Evolutionary conservation across 805 yeast genomes (phyloP).

Genomic region (Hanseniaspora meyeri): DNA sequence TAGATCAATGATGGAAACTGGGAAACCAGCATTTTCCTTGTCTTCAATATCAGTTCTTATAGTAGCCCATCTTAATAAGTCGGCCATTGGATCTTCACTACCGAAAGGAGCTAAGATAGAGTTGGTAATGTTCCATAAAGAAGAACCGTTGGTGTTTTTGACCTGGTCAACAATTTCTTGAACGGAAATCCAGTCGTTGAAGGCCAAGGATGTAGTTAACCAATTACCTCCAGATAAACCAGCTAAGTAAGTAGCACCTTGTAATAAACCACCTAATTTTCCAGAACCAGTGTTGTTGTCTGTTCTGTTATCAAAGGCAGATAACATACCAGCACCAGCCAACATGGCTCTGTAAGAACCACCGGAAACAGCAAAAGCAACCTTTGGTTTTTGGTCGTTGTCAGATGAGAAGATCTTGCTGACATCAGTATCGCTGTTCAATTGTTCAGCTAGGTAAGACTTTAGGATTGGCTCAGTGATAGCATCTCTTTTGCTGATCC

Average conservation of each 20-base stretch:
- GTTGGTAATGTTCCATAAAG: constrained; percentile 59
- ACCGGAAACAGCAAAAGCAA: constrained; percentile 61
- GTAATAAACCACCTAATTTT: constrained; percentile 57
- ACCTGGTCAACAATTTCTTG: constrained; percentile 39
- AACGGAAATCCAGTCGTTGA: constrained; percentile 63
- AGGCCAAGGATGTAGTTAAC: constrained; percentile 58
- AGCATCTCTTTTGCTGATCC: constrained; percentile 33
- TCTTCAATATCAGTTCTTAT: constrained; percentile 41
- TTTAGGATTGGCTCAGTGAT: constrained; percentile 14
- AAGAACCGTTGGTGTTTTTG: constrained; percentile 21
- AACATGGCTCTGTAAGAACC: constrained; percentile 90
- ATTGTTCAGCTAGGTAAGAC: constrained; percentile 2
- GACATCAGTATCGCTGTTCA: constrained; percentile 17
- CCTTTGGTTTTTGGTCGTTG: constrained; percentile 24
- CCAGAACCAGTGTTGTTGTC: constrained; percentile 41
- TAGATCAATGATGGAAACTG: constrained; percentile 54
- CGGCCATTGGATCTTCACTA: constrained; percentile 37
- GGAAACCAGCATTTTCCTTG: constrained; percentile 52
- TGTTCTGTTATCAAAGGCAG: constrained; percentile 71
- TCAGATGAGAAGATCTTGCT: constrained; percentile 19
- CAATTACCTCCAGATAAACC: constrained; percentile 83
- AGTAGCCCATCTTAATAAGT: constrained; percentile 42
- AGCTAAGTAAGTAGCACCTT: constrained; percentile 55
- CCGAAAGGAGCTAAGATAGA: constrained; percentile 58
- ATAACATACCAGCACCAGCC: constrained; percentile 68